Evolutionary conservation across 257 asterid species (phyloP).

Genomic region (Orobanche coerulescens): DNA sequence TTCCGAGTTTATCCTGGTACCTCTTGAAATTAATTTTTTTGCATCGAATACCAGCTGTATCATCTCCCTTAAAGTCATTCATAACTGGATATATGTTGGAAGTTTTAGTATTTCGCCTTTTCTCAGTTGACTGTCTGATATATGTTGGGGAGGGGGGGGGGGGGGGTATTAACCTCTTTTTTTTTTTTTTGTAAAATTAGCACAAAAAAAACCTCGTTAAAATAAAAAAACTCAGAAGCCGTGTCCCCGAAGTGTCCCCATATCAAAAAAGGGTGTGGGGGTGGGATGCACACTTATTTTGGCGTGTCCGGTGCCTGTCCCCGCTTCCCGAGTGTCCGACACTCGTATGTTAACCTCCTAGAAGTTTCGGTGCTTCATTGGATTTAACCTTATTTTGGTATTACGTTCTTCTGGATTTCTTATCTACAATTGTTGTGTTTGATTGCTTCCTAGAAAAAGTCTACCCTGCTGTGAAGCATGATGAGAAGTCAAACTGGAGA

Average conservation of each 20-base stretch:
- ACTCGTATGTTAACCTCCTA: no score
- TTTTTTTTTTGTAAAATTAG: no score
- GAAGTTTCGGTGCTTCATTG: no score
- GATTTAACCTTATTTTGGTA: neutral
- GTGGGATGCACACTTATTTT: no score
- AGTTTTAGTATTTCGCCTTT: neutral
- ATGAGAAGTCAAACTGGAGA: conserved; percentile 41
- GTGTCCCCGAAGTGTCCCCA: no score
- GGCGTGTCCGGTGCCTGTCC: no score
- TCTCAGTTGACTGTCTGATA: neutral
- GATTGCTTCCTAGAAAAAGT: conserved; percentile 42
- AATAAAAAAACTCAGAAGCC: no score
- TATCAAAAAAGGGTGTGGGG: no score
- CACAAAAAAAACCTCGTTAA: no score
- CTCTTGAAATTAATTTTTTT: conserved; percentile 4
- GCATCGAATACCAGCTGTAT: conserved; percentile 15
- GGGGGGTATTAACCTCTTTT: no score
- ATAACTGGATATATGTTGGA: neutral
- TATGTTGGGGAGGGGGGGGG: no score
- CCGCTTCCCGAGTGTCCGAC: no score
- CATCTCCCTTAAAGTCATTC: neutral
- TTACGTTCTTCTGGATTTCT: conserved; percentile 1
- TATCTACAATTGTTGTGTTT: conserved; percentile 16
- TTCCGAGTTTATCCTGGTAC: conserved; percentile 73
- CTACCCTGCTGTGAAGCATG: conserved; percentile 23